Conservation (phyloP, 345 rosid species). For the Arabis alpina region DNA sequence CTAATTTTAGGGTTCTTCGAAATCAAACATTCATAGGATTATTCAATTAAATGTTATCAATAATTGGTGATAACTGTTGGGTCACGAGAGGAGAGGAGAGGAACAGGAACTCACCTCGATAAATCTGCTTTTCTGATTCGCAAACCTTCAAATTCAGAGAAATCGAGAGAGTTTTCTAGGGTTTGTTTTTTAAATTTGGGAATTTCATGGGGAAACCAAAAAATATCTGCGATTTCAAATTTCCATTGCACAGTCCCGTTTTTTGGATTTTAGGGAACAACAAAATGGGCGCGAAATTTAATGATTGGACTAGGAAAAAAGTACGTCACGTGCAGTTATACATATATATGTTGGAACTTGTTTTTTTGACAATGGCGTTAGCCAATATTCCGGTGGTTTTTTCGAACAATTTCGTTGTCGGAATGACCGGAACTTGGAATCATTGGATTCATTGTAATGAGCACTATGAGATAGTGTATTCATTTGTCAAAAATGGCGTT, state of each 20-base stretch:
- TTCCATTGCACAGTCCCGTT: background rate
- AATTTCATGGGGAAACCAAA: background rate
- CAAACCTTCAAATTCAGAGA: background rate
- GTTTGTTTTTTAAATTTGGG: background rate
- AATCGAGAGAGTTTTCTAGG: background rate
- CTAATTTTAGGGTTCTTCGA: conserved; percentile 18
- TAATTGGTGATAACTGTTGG: conserved; percentile 12
- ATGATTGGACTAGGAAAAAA: background rate
- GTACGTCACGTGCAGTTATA: background rate
- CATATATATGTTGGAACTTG: too few relatives aligned
- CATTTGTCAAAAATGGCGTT: too few relatives aligned
- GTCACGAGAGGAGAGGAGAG: conserved; percentile 25
- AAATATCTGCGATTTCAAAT: background rate
- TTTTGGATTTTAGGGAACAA: background rate
- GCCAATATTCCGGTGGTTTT: too few relatives aligned
- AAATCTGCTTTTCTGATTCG: conserved; percentile 12
- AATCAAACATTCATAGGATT: background rate
- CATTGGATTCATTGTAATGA: too few relatives aligned
- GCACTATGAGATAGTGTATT: too few relatives aligned
- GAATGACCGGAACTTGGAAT: too few relatives aligned
- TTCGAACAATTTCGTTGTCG: too few relatives aligned
- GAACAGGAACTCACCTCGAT: conserved; percentile 12
- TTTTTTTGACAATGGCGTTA: too few relatives aligned
- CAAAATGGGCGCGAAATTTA: background rate
- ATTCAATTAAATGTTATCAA: background rate